Conservation (phyloP, 1,139 yeast genomes). For the Pichia sp. region DNA sequence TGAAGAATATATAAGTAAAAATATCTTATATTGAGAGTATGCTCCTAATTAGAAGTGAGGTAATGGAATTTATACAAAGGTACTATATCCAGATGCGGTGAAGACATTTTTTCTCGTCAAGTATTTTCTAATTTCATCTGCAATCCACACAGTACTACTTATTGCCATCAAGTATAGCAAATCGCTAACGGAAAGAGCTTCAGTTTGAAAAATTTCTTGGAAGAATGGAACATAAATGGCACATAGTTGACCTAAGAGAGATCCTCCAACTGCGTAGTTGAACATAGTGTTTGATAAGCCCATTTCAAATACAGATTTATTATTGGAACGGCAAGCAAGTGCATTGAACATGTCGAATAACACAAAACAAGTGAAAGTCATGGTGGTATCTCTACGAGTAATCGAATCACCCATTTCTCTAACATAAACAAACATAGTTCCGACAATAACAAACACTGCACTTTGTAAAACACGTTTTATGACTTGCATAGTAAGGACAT, state of each 20-base stretch:
- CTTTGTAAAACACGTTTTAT: slow-evolving; percentile 71
- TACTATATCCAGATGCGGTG: slow-evolving; percentile 26
- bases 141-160: slow-evolving; percentile 78
- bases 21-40: not conserved
- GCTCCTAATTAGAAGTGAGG: not conserved
- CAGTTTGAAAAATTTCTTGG: slow-evolving; percentile 90
- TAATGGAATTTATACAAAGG: slow-evolving; percentile 23
- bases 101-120: slow-evolving; percentile 19
- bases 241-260: slow-evolving; percentile 85
- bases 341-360: slow-evolving; percentile 96
- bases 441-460: slow-evolving; percentile 66
- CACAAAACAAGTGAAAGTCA: slow-evolving; percentile 96
- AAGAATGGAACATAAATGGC: slow-evolving; percentile 91
- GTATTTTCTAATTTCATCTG: slow-evolving; percentile 76
- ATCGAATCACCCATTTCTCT: slow-evolving; percentile 81
- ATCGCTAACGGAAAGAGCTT: slow-evolving; percentile 70
- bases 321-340: slow-evolving; percentile 79
- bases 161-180: slow-evolving; percentile 55
- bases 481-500: slow-evolving; percentile 68
- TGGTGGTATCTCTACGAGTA: slow-evolving; percentile 94
- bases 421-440: slow-evolving; percentile 81
- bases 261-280: slow-evolving; percentile 86
- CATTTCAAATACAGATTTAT: slow-evolving; percentile 73
- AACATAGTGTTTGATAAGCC: slow-evolving; percentile 86
- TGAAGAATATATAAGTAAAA: not conserved